Conservation (phyloP, 331 rosid species). For the Acacia concinna region DNA sequence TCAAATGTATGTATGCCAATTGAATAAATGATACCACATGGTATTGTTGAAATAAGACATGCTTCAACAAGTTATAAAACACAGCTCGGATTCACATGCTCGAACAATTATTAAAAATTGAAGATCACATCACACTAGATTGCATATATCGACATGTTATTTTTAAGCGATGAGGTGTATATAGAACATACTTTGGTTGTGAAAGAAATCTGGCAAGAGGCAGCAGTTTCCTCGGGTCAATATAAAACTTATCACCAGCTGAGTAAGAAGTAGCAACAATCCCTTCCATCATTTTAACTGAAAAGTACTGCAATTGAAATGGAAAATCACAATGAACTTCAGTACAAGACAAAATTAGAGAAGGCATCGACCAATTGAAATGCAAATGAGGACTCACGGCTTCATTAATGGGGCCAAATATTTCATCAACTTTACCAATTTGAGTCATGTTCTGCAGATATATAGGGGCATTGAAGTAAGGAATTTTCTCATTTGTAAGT, state of each 20-base stretch:
- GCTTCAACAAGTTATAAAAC: not conserved
- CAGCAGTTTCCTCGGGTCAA: conserved; percentile 87
- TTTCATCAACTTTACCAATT: conserved; percentile 98
- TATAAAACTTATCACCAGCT: conserved; percentile 81
- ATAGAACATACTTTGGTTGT: conserved; percentile 78
- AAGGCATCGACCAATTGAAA: not conserved
- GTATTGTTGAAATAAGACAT: not conserved
- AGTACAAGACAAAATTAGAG: not conserved
- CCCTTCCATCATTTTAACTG: conserved; percentile 92
- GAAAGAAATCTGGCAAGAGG: conserved; percentile 97
- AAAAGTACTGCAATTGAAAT: conserved; percentile 60
- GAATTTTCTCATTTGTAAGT: conserved; percentile 80
- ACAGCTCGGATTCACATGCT: not conserved
- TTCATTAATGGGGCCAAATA: conserved; percentile 94
- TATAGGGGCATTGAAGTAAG: conserved; percentile 90
- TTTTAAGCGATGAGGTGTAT: not conserved
- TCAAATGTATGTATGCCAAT: not conserved
- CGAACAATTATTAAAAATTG: not conserved
- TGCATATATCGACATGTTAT: not conserved
- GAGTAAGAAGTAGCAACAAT: conserved; percentile 84
- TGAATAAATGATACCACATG: not conserved
- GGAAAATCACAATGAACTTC: conserved; percentile 17
- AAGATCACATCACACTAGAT: not conserved
- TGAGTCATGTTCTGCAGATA: conserved; percentile 94
- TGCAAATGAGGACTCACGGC: conserved; percentile 55